phyloP scores from a whole-genome alignment of 2,329 filamentous ascomycete species.

The Lachnellula suecica region DNA sequence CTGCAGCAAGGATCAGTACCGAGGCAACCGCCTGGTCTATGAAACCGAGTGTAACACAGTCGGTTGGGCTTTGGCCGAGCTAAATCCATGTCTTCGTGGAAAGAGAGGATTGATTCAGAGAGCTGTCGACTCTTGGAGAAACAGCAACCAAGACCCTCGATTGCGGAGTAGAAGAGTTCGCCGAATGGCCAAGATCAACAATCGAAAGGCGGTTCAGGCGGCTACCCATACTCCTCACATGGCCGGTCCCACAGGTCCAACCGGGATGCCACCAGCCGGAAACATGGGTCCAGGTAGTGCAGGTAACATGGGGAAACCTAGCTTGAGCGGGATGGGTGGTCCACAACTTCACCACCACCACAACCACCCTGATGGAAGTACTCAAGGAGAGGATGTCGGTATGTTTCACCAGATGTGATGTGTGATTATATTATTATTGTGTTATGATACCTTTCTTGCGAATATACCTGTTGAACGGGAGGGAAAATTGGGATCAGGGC shows the following conservation, averaged over 20 bases:
- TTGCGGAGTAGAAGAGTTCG: slow-evolving; percentile 88
- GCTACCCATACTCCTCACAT: slow-evolving; percentile 59
- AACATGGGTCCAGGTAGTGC: slow-evolving; percentile 58
- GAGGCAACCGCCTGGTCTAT: slow-evolving; percentile 91
- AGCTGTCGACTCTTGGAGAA: slow-evolving; percentile 97
- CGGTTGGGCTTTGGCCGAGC: slow-evolving; percentile 95
- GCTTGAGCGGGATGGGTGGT: slow-evolving; percentile 64
- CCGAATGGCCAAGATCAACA: slow-evolving; percentile 94
- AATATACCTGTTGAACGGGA: slow-evolving; percentile 29
- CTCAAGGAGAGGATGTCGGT: slow-evolving; percentile 79
- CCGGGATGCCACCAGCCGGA: slow-evolving; percentile 61
- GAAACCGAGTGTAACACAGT: slow-evolving; percentile 99
- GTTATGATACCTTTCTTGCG: slow-evolving; percentile 33
- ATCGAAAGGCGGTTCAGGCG: slow-evolving; percentile 69
- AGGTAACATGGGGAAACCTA: slow-evolving; percentile 62
- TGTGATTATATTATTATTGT: slow-evolving; percentile 43
- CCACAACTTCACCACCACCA: slow-evolving; percentile 71
- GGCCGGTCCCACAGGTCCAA: slow-evolving; percentile 63
- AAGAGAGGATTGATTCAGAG: slow-evolving; percentile 96
- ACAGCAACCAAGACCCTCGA: slow-evolving; percentile 95
- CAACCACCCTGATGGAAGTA: slow-evolving; percentile 65
- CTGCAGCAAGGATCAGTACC: slow-evolving; percentile 93
- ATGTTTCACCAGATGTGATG: slow-evolving; percentile 84
- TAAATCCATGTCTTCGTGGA: slow-evolving; percentile 87
- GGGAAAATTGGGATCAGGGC: slow-evolving; percentile 10